Evolutionary conservation across 805 yeast genomes (phyloP), one percentile per base, ranked within the genome.

Genomic region (Saturnispora dispora): DNA sequence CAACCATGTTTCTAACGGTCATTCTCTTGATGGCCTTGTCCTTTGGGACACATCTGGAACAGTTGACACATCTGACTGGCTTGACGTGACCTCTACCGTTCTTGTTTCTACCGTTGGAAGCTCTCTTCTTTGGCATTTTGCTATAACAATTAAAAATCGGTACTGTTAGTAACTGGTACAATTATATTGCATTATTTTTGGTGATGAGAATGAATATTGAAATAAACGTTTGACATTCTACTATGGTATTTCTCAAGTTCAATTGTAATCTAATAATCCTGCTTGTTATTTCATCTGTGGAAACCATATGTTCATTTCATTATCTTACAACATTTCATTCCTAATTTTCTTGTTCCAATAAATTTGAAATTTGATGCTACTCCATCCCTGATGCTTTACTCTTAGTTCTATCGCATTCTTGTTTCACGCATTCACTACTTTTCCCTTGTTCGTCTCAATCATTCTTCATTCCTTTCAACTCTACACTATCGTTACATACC

Each of bases 51-150:
- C 96, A 88, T 78, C 96, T 88, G 70, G 96, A 86, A 80, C 99
- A 93, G 96, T 93, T 93, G 73, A 89, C 86, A 83, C 99, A 93
- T 86, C 99, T 90, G 72, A 91, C 97, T 75, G 96, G 95, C 79
- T 87, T 88, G 78, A 88, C 96, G 96, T 93, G 98, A 75, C 99
- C 99, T 88, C 99, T 93, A 76, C 98, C 98, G 82, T 89, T 90
- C 95, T 93, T 93, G 95, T 93, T 93, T 84, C 99, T 91, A 85
- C 99, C 99, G 97, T 90, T 89, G 93, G 97, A 89, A 78, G 98
- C 89, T 90, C 99, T 91, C 98, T 93, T 93, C 88, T 93, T 93
- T 79, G 99, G 98, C 99, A 93, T 93, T 76, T 83, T 76, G 62
- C 58, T 62, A 27, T 17, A 52, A 35, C 9, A 51, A 36, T 11